These are phyloP conservation scores for Penicillium decumbens DNA, from an alignment of 2,329 filamentous ascomycete genomes.

Conservation along the genomic window DNA sequence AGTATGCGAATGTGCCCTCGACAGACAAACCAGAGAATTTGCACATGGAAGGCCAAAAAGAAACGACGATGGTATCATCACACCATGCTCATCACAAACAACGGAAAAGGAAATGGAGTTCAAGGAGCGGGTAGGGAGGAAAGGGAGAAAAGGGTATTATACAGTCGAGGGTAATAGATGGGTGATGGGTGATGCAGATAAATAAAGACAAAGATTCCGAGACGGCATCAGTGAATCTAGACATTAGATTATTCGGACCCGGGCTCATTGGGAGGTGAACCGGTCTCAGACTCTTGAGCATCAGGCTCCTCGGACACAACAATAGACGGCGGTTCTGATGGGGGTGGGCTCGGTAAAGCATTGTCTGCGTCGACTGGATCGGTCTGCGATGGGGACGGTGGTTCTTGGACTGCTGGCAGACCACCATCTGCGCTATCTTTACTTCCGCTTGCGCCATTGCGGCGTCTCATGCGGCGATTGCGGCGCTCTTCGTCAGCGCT, in stretches of 20 bases:
- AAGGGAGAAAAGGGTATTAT: slow-evolving; percentile 21
- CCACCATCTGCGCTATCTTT: slow-evolving; percentile 36
- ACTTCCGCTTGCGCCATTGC: slow-evolving; percentile 48
- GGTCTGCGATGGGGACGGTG: slow-evolving; percentile 26
- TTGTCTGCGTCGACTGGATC: slow-evolving; percentile 20
- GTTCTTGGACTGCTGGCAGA: slow-evolving; percentile 32
- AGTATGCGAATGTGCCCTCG: slow-evolving; percentile 17
- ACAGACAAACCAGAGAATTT: slow-evolving; percentile 6
- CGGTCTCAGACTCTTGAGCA: slow-evolving; percentile 16
- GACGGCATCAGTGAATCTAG: slow-evolving; percentile 30
- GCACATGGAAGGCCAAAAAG: slow-evolving; percentile 5
- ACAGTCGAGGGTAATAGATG: slow-evolving; percentile 20
- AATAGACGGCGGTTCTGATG: slow-evolving; percentile 32
- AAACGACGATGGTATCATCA: slow-evolving; percentile 23
- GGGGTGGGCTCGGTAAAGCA: slow-evolving; percentile 19
- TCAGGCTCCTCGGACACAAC: slow-evolving; percentile 34
- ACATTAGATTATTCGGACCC: slow-evolving; percentile 29
- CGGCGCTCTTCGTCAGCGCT: slow-evolving; percentile 75
- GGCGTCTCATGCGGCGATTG: slow-evolving; percentile 61
- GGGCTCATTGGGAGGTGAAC: slow-evolving; percentile 14
- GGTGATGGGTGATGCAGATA: slow-evolving; percentile 8
- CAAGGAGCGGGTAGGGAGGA: slow-evolving; percentile 5
- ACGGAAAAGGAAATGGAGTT: slow-evolving; percentile 10
- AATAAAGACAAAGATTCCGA: slow-evolving; percentile 20
- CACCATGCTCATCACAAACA: slow-evolving; percentile 23